These are phyloP conservation scores for Dothideomycetidae sp. DNA, from an alignment of 2,329 filamentous ascomycete species.

Conservation along the genomic window DNA sequence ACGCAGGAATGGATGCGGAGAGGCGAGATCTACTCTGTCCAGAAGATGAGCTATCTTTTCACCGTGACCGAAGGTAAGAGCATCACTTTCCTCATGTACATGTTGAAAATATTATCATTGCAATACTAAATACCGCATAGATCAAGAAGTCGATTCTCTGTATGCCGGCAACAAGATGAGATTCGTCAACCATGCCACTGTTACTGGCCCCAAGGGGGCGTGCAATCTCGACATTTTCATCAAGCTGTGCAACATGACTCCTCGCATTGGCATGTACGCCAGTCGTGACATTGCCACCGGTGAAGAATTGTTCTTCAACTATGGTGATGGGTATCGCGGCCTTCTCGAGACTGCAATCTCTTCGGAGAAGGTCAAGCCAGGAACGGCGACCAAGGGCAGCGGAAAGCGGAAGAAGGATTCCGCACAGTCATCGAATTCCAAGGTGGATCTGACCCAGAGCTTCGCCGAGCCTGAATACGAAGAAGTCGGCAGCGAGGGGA, in stretches of 20 bases:
- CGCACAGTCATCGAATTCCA: background rate
- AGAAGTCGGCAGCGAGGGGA: background rate
- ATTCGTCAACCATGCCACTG: slow-evolving; percentile 64
- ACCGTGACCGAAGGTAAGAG: slow-evolving; percentile 32
- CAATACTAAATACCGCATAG: too few relatives aligned
- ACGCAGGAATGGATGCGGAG: slow-evolving; percentile 55
- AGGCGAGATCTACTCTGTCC: slow-evolving; percentile 48
- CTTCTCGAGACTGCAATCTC: slow-evolving; percentile 8
- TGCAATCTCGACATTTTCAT: slow-evolving; percentile 53
- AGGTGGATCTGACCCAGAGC: background rate
- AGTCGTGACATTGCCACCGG: slow-evolving; percentile 51
- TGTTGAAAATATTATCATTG: background rate
- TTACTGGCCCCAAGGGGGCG: slow-evolving; percentile 25
- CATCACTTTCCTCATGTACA: background rate
- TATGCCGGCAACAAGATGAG: slow-evolving; percentile 67
- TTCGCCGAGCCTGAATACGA: slow-evolving; percentile 8
- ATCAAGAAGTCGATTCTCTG: slow-evolving; percentile 52
- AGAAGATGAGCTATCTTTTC: slow-evolving; percentile 50
- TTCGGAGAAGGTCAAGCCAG: background rate
- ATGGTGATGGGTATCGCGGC: slow-evolving; percentile 33
- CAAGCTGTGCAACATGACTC: slow-evolving; percentile 56
- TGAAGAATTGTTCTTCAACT: slow-evolving; percentile 71
- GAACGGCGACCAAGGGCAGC: slow-evolving; percentile 1
- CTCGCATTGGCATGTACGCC: slow-evolving; percentile 62
- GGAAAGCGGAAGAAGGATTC: slow-evolving; percentile 2